Percentiles rank a stretch among this genome's conserved stretches.
Evolutionary conservation across 768 basidiomycete genomes (phyloP).

Genomic region (Podaxis mareebaensis): DNA sequence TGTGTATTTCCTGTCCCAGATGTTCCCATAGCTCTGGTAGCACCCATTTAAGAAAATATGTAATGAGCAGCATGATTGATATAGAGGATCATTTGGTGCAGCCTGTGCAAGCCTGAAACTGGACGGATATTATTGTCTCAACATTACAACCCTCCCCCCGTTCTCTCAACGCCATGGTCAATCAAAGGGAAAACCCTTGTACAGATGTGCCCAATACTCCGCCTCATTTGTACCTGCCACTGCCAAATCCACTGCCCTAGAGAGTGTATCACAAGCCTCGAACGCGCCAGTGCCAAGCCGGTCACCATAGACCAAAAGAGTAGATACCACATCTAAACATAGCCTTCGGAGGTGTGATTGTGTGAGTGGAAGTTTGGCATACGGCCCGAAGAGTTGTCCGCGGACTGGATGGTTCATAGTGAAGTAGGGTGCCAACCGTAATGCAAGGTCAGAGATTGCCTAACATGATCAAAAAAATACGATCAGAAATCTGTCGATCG

Average conservation of each 20-base stretch:
- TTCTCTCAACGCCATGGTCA: constrained; percentile 16
- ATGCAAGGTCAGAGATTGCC: constrained; percentile 44
- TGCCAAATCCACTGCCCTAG: constrained; percentile 34
- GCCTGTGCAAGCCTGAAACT: background rate
- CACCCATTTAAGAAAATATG: constrained; percentile 15
- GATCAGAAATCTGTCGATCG: background rate
- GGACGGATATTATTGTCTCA: background rate
- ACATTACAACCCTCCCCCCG: background rate
- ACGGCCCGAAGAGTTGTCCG: constrained; percentile 78
- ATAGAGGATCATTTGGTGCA: constrained; percentile 1
- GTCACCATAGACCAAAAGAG: constrained; percentile 25
- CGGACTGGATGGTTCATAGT: constrained; percentile 71
- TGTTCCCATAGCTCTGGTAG: constrained; percentile 17
- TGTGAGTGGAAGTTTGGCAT: constrained; percentile 54
- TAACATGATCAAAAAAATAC: constrained; percentile 14
- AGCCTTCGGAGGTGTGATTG: constrained; percentile 30
- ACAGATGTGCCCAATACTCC: constrained; percentile 40
- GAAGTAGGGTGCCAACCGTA: constrained; percentile 80
- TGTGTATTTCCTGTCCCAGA: constrained; percentile 20
- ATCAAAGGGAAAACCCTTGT: constrained; percentile 13
- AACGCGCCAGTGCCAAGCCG: background rate
- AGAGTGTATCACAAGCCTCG: constrained; percentile 21
- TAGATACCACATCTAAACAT: constrained; percentile 61
- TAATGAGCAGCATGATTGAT: constrained; percentile 7
- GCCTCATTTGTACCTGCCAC: constrained; percentile 38